phyloP scores from a whole-genome alignment of 768 basidiomycete genomes.

The Boletellus emodensis region DNA sequence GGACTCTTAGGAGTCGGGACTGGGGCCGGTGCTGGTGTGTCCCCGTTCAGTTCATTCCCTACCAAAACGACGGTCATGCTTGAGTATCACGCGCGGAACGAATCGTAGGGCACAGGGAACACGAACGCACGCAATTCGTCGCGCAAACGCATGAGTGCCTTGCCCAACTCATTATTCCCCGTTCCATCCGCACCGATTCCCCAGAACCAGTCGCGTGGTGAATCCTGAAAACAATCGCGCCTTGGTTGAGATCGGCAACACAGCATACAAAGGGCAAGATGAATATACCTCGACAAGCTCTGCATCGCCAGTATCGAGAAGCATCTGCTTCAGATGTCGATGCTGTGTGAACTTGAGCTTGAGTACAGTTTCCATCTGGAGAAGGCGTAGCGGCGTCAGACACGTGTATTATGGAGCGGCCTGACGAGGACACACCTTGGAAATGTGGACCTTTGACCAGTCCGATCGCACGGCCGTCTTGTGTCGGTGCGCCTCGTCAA shows the following conservation, averaged over 20 bases:
- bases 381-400: not conserved
- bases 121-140: slow-evolving; percentile 41
- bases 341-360: slow-evolving; percentile 73
- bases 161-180: slow-evolving; percentile 72
- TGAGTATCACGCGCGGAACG: slow-evolving; percentile 4
- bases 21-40: not conserved
- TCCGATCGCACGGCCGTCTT: slow-evolving; percentile 57
- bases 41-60: slow-evolving; percentile 12
- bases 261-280: not conserved
- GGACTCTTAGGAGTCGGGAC: slow-evolving; percentile 3
- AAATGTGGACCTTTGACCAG: slow-evolving; percentile 64
- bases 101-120: not conserved
- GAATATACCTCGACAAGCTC: slow-evolving; percentile 61
- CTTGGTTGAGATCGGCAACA: not conserved
- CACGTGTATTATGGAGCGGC: not conserved
- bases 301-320: slow-evolving; percentile 61
- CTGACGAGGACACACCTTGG: slow-evolving; percentile 40
- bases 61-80: not conserved
- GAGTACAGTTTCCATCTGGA: slow-evolving; percentile 60
- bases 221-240: slow-evolving; percentile 42
- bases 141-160: slow-evolving; percentile 61
- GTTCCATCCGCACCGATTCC: slow-evolving; percentile 62
- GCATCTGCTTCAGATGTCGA: slow-evolving; percentile 48
- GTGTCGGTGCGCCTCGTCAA: slow-evolving; percentile 66
- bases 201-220: slow-evolving; percentile 74